These are phyloP conservation scores for Miscanthus lutarioriparius DNA, from an alignment of 176 grass and related monocot genomes.

Conservation along the genomic window DNA sequence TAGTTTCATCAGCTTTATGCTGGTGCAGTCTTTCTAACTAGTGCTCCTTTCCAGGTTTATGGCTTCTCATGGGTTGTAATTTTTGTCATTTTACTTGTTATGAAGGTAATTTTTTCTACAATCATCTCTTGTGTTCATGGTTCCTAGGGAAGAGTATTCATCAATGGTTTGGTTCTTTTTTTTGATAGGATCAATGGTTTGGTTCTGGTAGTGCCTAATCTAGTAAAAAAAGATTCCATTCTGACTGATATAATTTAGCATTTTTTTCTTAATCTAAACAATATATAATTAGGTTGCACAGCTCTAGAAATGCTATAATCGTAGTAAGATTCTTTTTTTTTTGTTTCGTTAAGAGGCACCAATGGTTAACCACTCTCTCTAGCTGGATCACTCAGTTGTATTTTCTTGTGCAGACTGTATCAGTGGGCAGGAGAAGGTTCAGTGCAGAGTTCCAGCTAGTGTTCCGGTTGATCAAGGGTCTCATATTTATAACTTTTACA, in stretches of 20 bases:
- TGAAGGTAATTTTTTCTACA: conserved; percentile 61
- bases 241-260: background rate
- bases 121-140: background rate
- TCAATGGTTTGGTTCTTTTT: conserved; percentile 1
- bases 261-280: background rate
- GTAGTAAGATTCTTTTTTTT: background rate
- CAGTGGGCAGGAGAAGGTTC: conserved; percentile 72
- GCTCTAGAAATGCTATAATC: background rate
- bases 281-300: background rate
- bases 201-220: background rate
- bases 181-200: conserved; percentile 13
- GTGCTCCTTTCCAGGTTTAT: conserved; percentile 68
- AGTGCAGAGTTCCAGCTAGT: conserved; percentile 93
- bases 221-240: background rate
- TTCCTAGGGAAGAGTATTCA: background rate
- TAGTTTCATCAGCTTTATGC: background rate
- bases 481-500: conserved; percentile 79
- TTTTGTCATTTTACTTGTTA: conserved; percentile 69
- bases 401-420: conserved; percentile 69
- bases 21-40: conserved; percentile 12
- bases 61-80: conserved; percentile 89
- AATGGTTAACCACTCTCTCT: background rate
- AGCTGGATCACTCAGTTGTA: background rate
- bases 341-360: background rate
- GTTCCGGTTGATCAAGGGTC: conserved; percentile 93